Evolutionary conservation across 2,329 filamentous ascomycete species (phyloP).

Genomic region (Bipolaris zeicola): DNA sequence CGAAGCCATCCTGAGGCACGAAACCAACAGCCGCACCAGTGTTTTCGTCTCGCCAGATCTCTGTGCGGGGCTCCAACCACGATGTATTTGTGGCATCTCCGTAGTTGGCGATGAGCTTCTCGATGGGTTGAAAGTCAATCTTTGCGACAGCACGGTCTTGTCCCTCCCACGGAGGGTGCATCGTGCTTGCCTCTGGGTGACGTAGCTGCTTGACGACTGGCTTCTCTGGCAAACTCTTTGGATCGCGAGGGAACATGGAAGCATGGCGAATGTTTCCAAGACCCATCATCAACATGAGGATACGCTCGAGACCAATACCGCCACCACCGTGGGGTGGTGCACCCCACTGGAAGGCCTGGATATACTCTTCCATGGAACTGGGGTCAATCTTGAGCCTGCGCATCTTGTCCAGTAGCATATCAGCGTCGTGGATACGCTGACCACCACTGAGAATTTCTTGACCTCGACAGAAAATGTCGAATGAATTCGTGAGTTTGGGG

Average conservation of each 20-base stretch:
- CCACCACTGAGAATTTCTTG: conserved; percentile 93
- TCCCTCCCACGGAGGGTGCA: conserved; percentile 68
- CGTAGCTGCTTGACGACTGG: conserved; percentile 69
- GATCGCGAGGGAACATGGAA: conserved; percentile 85
- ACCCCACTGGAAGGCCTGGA: conserved; percentile 85
- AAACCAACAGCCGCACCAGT: conserved; percentile 87
- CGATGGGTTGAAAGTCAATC: conserved; percentile 71
- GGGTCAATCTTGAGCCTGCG: conserved; percentile 74
- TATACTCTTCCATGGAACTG: conserved; percentile 86
- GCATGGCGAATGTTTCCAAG: conserved; percentile 89
- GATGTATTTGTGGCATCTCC: conserved; percentile 93
- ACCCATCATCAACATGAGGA: conserved; percentile 83
- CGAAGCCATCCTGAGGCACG: conserved; percentile 76
- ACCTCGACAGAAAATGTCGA: conserved; percentile 91
- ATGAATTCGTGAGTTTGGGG: conserved; percentile 80
- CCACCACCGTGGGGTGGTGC: conserved; percentile 89
- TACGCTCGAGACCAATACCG: conserved; percentile 86
- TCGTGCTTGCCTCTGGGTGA: conserved; percentile 85
- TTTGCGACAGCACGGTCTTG: conserved; percentile 55
- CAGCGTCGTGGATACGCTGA: conserved; percentile 85
- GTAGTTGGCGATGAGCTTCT: conserved; percentile 92
- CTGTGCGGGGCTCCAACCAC: conserved; percentile 87
- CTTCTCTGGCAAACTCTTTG: conserved; percentile 78
- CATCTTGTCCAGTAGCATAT: conserved; percentile 79
- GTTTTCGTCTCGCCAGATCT: conserved; percentile 79